Percentiles rank a stretch among this genome's conserved stretches.
Conservation (phyloP, 2,329 filamentous ascomycete genomes). For the Talaromyces sp. region DNA sequence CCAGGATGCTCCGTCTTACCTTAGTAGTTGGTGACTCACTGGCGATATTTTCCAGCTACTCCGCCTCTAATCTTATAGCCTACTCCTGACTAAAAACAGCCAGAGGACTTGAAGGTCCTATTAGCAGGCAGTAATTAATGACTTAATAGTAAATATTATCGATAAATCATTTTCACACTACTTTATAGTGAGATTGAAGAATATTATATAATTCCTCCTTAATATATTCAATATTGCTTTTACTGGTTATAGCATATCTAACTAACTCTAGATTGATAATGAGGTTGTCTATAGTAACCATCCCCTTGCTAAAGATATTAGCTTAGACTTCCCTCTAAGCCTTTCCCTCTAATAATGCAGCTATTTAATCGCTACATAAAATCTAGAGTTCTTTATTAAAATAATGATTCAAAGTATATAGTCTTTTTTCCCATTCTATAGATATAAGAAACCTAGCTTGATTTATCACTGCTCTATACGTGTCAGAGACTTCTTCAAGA, state of each 20-base stretch:
- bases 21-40: conserved; percentile 7
- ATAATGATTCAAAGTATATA: conserved; percentile 52
- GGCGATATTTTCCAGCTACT: conserved; percentile 10
- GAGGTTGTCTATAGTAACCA: background rate
- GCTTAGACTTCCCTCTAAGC: background rate
- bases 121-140: conserved; percentile 55
- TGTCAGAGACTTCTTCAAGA: conserved; percentile 45
- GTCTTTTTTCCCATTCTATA: conserved; percentile 50
- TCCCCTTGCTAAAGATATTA: no score
- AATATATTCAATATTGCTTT: conserved; percentile 14
- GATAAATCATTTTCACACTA: conserved; percentile 61
- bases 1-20: background rate
- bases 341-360: conserved; percentile 14
- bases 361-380: conserved; percentile 7
- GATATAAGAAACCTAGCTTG: conserved; percentile 54
- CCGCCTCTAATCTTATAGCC: conserved; percentile 46
- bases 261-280: conserved; percentile 13
- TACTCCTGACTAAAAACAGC: conserved; percentile 52
- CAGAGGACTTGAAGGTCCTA: conserved; percentile 8
- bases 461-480: conserved; percentile 51
- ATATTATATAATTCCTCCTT: conserved; percentile 55
- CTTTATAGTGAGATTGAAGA: conserved; percentile 61
- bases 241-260: conserved; percentile 9
- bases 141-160: conserved; percentile 63
- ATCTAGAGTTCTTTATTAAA: conserved; percentile 40